phyloP scores from a whole-genome alignment of 257 asterid genomes.

The Forsythia suspensa region DNA sequence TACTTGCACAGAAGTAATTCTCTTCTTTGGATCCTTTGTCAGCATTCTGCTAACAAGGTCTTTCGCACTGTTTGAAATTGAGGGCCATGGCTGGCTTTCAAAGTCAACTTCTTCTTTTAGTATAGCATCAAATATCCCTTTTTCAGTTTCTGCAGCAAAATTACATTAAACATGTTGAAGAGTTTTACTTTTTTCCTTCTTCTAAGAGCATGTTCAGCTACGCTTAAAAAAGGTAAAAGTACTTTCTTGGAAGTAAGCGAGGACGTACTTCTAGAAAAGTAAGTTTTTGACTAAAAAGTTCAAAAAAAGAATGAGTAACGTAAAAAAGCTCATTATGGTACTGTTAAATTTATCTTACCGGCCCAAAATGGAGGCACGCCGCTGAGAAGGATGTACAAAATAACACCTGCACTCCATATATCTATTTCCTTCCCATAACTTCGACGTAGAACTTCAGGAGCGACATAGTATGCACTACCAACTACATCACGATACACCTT shows the following conservation, averaged over 20 bases:
- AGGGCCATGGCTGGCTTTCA: constrained; percentile 88
- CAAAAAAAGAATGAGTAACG: background rate
- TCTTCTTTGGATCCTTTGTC: constrained; percentile 74
- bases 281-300: background rate
- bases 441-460: constrained; percentile 82
- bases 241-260: background rate
- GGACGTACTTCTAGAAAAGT: background rate
- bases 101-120: constrained; percentile 83
- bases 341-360: constrained; percentile 43
- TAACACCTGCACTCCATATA: constrained; percentile 95
- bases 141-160: constrained; percentile 73
- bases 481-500: constrained; percentile 75
- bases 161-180: constrained; percentile 17
- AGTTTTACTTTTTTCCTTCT: background rate
- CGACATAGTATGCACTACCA: constrained; percentile 92
- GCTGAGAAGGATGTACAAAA: constrained; percentile 76
- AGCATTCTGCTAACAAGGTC: constrained; percentile 86
- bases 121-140: constrained; percentile 91
- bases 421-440: constrained; percentile 84
- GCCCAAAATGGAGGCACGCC: constrained; percentile 99
- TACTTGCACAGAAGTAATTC: constrained; percentile 79
- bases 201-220: background rate
- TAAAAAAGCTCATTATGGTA: background rate
- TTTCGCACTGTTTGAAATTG: constrained; percentile 74
- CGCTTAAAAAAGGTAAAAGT: background rate